Base-by-base conservation (phyloP, 2,329 filamentous ascomycete species). In the Pseudocercospora fijiensis region DNA sequence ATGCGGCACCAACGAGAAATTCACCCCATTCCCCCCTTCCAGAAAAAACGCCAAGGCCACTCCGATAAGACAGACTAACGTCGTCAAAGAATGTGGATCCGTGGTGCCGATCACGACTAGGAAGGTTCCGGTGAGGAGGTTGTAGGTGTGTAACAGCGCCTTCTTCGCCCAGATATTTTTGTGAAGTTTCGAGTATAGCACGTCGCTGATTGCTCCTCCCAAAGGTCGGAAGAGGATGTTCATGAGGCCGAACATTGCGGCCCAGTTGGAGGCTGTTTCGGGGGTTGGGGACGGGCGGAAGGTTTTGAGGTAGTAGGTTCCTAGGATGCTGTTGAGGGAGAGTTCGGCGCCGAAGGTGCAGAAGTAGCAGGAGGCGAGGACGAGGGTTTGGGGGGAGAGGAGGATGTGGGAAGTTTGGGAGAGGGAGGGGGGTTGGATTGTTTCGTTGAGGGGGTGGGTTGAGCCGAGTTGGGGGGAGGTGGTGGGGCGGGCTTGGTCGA, bases 1-100 rank as follows among this genome's bases (percentile, higher is more conserved):
- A 74, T 96, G 93, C 3, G 92, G 92, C 24, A 96, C 89, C 5
- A 96, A 83, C 0, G 91, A 86, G 77, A 95, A 96, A 78, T 91
- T 95, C 45, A 91, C 88, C 0, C 93, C 93, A 74, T 96, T 96
- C 47, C 88, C 88, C 1, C 90, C 91, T 76, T 96, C 91, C 49
- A 92, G 78, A 80, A 96, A 96, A 74, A 96, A 83, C 0, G 90
- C 91, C 79, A 92, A 84, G 9, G 91, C 84, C 1, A 88, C 88
- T 0, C 88, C 88, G 8, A 96, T 80, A 5, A 96, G 85, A 0
- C 90, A 91, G 61, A 95, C 87, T 83, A 96, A 88, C 2, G 85
- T 86, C 6, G 83, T 78, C 55, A 88, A 76, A 24, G 83, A 73
- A 26, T 87, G 83, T 0, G 90, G 84, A 75, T 95, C 80, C 0